These are phyloP conservation scores for Trametes villosa DNA, from an alignment of 768 basidiomycete species.

Conservation along the genomic window DNA sequence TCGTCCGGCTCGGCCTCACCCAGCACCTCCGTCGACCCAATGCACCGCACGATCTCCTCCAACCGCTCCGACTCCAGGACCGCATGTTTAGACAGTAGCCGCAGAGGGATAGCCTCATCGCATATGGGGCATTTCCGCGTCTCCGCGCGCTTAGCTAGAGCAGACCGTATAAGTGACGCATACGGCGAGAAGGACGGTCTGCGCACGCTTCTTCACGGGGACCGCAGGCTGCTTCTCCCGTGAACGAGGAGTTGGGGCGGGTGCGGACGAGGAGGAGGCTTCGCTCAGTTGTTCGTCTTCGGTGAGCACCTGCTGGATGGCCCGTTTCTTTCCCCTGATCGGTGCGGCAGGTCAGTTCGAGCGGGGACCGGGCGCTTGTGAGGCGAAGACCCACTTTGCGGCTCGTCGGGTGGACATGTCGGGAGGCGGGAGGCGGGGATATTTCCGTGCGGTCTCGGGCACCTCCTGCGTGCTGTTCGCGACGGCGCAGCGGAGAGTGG, in stretches of 20 bases:
- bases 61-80: conserved; percentile 71
- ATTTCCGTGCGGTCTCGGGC: not conserved
- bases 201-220: conserved; percentile 49
- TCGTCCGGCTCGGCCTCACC: conserved; percentile 57
- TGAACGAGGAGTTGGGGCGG: conserved; percentile 25
- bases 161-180: not conserved
- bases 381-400: conserved; percentile 34
- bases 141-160: conserved; percentile 69
- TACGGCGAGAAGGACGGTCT: not conserved
- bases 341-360: not conserved
- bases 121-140: conserved; percentile 79
- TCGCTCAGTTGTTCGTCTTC: conserved; percentile 33
- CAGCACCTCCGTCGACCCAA: conserved; percentile 64
- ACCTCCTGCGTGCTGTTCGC: not conserved
- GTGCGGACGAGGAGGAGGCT: conserved; percentile 41
- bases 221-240: conserved; percentile 19
- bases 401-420: conserved; percentile 21
- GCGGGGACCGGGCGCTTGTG: conserved; percentile 3
- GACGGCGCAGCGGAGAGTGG: conserved; percentile 1
- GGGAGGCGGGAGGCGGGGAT: conserved; percentile 27
- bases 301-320: conserved; percentile 34
- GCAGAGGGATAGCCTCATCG: conserved; percentile 69
- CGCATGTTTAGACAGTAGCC: conserved; percentile 67
- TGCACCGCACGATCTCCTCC: conserved; percentile 63
- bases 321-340: conserved; percentile 55